Evolutionary conservation across 192 early-diverging fungal genomes (phyloP).

Genomic region (Funneliformis mosseae): DNA sequence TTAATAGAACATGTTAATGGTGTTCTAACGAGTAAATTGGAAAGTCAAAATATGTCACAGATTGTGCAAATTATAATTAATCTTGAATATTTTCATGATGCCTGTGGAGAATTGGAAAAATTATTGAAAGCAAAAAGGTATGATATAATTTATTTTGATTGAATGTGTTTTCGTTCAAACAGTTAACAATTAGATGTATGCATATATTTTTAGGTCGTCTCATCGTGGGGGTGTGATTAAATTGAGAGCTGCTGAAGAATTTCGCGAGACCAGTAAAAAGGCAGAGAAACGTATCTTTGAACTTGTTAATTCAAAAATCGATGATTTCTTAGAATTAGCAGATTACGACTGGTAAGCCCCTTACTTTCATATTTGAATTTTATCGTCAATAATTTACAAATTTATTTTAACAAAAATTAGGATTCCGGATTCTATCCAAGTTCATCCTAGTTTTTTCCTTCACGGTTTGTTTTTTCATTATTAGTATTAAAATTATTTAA

Average conservation of each 20-base stretch:
- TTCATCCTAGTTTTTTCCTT: constrained; percentile 69
- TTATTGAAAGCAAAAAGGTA: constrained; percentile 53
- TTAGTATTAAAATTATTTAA: neutral
- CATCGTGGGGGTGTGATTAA: constrained; percentile 59
- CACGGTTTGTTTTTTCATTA: constrained; percentile 51
- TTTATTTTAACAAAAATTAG: constrained; percentile 41
- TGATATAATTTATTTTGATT: neutral
- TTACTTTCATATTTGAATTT: constrained; percentile 10
- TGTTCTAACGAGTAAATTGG: constrained; percentile 65
- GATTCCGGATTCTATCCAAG: constrained; percentile 51
- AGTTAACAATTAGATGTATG: neutral
- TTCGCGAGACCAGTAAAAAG: constrained; percentile 67
- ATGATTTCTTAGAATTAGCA: constrained; percentile 77
- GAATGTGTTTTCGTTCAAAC: neutral
- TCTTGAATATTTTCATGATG: constrained; percentile 71
- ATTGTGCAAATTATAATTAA: constrained; percentile 88
- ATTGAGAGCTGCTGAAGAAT: constrained; percentile 65
- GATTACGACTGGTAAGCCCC: constrained; percentile 79
- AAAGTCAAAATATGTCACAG: constrained; percentile 71
- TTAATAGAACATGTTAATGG: constrained; percentile 71
- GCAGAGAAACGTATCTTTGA: constrained; percentile 83
- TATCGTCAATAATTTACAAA: neutral
- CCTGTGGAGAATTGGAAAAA: constrained; percentile 74
- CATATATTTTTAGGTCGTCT: constrained; percentile 46
- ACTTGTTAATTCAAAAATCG: constrained; percentile 78